Conservation (phyloP, 176 grass and related monocot species). For the Musa itinerans region DNA sequence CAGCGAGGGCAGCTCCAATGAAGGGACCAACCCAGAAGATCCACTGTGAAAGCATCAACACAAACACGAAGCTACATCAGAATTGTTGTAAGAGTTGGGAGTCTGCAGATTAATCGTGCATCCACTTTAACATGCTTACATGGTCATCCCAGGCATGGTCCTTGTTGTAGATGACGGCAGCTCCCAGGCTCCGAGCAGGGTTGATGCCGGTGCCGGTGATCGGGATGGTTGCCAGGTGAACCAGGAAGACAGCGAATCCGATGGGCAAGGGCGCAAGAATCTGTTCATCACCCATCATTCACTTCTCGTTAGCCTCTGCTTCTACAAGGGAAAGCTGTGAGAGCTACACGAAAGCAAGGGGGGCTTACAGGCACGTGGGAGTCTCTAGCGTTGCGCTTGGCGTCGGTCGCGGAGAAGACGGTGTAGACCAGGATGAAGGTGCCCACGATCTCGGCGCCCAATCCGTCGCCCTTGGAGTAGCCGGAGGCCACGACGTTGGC, state of each 20-base stretch:
- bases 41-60: slow-evolving; percentile 32
- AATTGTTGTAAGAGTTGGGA: too few species aligned
- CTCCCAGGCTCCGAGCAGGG: slow-evolving; percentile 79
- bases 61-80: slow-evolving; percentile 1
- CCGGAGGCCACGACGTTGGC: slow-evolving; percentile 55
- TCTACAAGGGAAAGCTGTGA: background rate
- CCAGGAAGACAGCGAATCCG: slow-evolving; percentile 90
- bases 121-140: slow-evolving; percentile 34
- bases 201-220: slow-evolving; percentile 98
- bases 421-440: slow-evolving; percentile 94
- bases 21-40: slow-evolving; percentile 99
- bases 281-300: slow-evolving; percentile 13
- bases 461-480: slow-evolving; percentile 72
- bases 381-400: slow-evolving; percentile 89
- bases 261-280: slow-evolving; percentile 88
- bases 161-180: slow-evolving; percentile 85
- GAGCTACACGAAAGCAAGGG: background rate
- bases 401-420: slow-evolving; percentile 87
- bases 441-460: slow-evolving; percentile 80
- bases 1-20: slow-evolving; percentile 70
- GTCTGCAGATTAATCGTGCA: too few species aligned
- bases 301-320: too few species aligned
- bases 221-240: slow-evolving; percentile 93
- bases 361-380: slow-evolving; percentile 78
- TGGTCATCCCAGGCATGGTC: slow-evolving; percentile 69